Percentiles rank a stretch among this genome's conserved stretches.
phyloP scores from a whole-genome alignment of 768 basidiomycete species.

The Lentinula boryana region DNA sequence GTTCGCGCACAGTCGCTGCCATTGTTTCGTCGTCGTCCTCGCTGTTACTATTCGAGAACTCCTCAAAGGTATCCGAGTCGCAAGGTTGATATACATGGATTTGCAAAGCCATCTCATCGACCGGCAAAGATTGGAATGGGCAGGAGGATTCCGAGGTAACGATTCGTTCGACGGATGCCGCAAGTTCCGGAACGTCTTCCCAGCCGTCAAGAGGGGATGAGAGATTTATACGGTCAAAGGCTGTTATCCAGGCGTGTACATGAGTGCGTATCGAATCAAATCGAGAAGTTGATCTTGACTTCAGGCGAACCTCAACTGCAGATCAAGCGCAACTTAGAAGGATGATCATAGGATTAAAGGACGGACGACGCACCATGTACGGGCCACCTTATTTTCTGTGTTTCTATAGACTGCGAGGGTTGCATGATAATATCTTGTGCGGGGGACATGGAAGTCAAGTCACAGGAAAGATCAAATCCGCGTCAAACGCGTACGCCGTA shows the following conservation, averaged over 20 bases:
- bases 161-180: slow-evolving; percentile 72
- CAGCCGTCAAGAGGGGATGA: slow-evolving; percentile 74
- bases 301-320: slow-evolving; percentile 80
- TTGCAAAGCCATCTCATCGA: slow-evolving; percentile 59
- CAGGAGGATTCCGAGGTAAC: slow-evolving; percentile 65
- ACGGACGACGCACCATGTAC: slow-evolving; percentile 48
- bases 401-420: slow-evolving; percentile 9
- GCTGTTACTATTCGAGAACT: slow-evolving; percentile 56
- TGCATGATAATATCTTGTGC: slow-evolving; percentile 20
- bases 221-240: slow-evolving; percentile 61
- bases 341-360: background rate
- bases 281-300: slow-evolving; percentile 59
- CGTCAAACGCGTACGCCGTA: background rate
- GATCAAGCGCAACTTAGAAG: background rate
- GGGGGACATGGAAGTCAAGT: slow-evolving; percentile 3
- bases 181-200: slow-evolving; percentile 68
- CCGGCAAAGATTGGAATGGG: slow-evolving; percentile 42
- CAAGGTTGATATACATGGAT: slow-evolving; percentile 88
- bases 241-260: slow-evolving; percentile 49
- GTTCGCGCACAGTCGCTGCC: slow-evolving; percentile 85
- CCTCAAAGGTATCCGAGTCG: slow-evolving; percentile 62
- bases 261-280: slow-evolving; percentile 68
- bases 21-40: slow-evolving; percentile 77
- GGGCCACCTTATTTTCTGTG: slow-evolving; percentile 39
- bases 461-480: background rate